A percentile compares a stretch with the other conserved stretches of the same genome.
Conservation (phyloP, 2,329 filamentous ascomycete species). For the Ceratocystis eucalypticola region DNA sequence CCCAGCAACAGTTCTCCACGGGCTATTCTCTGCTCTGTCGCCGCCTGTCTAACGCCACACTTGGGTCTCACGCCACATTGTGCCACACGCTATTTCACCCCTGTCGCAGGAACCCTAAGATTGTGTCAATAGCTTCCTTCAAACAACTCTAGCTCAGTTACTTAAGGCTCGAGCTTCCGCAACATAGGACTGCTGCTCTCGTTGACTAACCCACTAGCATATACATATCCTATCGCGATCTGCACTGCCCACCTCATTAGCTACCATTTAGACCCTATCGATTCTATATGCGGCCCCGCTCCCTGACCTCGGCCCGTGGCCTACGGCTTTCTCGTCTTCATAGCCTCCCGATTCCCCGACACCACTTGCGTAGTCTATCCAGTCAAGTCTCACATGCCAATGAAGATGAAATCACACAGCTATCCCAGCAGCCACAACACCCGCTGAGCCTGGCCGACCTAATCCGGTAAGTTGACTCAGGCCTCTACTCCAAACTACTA, state of each 20-base stretch:
- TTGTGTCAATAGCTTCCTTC: neutral
- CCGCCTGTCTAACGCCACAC: neutral
- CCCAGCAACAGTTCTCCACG: no score
- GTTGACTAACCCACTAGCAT: no score
- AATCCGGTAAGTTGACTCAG: conserved; percentile 49
- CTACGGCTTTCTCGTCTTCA: neutral
- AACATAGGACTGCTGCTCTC: neutral
- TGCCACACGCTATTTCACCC: neutral
- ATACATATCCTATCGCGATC: no score
- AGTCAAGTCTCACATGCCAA: conserved; percentile 30
- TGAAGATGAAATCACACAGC: conserved; percentile 63
- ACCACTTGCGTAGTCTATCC: neutral
- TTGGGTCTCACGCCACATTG: neutral
- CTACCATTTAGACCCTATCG: no score
- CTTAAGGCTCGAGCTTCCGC: neutral
- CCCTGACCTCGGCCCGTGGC: no score
- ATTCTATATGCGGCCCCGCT: no score
- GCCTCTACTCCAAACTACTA: neutral
- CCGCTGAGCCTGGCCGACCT: conserved; percentile 76
- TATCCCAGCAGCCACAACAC: conserved; percentile 67
- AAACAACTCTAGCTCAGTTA: neutral
- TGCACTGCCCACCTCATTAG: no score
- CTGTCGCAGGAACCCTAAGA: neutral
- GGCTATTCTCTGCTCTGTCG: neutral
- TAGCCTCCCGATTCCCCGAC: neutral